Evolutionary conservation across 1,139 yeast genomes (phyloP).

Genomic region (Saccharomyces hybrid): DNA sequence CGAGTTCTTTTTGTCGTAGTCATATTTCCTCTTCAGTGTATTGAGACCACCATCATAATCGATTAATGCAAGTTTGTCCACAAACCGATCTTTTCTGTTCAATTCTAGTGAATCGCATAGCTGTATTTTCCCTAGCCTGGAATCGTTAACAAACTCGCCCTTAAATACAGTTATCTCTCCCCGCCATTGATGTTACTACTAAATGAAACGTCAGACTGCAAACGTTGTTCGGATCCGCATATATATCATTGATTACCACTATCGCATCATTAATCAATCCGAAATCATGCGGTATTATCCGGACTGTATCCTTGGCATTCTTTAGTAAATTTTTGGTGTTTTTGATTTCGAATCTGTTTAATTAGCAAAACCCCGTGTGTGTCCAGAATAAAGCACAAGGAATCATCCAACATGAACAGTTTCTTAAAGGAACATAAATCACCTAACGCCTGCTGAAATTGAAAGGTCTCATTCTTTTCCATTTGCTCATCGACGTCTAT

Average conservation of each 20-base stretch:
- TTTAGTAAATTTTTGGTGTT: slow-evolving; percentile 9
- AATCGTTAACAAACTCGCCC: slow-evolving; percentile 15
- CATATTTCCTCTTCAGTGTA: not conserved
- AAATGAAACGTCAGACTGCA: slow-evolving; percentile 13
- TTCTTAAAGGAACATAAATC: slow-evolving; percentile 20
- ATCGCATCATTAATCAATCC: slow-evolving; percentile 24
- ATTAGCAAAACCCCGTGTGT: slow-evolving; percentile 20
- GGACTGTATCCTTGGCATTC: slow-evolving; percentile 11
- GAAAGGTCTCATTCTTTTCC: slow-evolving; percentile 4
- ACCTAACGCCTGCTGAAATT: slow-evolving; percentile 10
- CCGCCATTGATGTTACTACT: slow-evolving; percentile 17
- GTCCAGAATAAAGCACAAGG: slow-evolving; percentile 20
- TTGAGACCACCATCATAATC: not conserved
- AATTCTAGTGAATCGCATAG: slow-evolving; percentile 17
- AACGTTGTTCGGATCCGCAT: slow-evolving; percentile 8
- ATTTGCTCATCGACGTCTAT: not conserved
- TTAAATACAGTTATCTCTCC: slow-evolving; percentile 20
- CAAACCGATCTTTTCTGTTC: slow-evolving; percentile 13
- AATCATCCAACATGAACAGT: slow-evolving; percentile 19
- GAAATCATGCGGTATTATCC: slow-evolving; percentile 16
- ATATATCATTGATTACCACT: slow-evolving; percentile 13
- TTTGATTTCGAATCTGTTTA: slow-evolving; percentile 15
- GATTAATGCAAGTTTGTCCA: slow-evolving; percentile 19
- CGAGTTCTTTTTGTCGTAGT: not conserved
- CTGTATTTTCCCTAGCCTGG: slow-evolving; percentile 17